These are phyloP conservation scores for Blastomyces parvus DNA, from an alignment of 2,329 filamentous ascomycete genomes.

Conservation along the genomic window DNA sequence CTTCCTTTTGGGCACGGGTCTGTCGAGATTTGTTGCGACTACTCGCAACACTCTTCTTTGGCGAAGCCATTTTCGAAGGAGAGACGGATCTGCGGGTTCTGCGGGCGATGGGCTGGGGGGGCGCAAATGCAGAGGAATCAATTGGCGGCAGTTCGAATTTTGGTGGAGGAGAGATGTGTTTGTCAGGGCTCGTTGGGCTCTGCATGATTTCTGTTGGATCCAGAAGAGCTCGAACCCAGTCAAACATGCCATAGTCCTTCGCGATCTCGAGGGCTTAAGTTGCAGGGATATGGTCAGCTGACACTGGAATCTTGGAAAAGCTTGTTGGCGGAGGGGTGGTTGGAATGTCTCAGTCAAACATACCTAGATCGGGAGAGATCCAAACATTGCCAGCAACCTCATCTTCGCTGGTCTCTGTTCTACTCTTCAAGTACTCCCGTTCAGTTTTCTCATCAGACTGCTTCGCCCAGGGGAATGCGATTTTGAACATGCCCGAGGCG, in stretches of 20 bases:
- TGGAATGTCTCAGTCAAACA: slow-evolving; percentile 38
- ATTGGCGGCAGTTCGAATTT: slow-evolving; percentile 55
- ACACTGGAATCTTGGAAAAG: background rate
- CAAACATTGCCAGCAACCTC: slow-evolving; percentile 96
- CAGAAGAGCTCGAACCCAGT: slow-evolving; percentile 87
- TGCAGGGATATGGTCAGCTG: slow-evolving; percentile 14
- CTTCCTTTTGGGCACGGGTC: slow-evolving; percentile 40
- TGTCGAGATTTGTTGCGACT: slow-evolving; percentile 47
- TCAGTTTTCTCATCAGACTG: slow-evolving; percentile 50
- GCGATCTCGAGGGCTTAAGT: slow-evolving; percentile 67
- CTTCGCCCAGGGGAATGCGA: slow-evolving; percentile 56
- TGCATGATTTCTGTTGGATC: slow-evolving; percentile 72
- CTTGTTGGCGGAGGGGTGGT: background rate
- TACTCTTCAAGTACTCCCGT: slow-evolving; percentile 69
- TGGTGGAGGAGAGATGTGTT: slow-evolving; percentile 71
- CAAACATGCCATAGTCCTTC: slow-evolving; percentile 72
- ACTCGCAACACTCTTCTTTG: slow-evolving; percentile 43
- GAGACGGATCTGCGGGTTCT: slow-evolving; percentile 53
- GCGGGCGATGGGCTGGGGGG: slow-evolving; percentile 28
- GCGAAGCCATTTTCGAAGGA: slow-evolving; percentile 44
- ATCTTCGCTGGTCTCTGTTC: slow-evolving; percentile 70
- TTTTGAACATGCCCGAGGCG: slow-evolving; percentile 62
- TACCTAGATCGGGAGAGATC: slow-evolving; percentile 71
- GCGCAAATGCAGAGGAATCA: slow-evolving; percentile 27
- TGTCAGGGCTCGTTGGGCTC: slow-evolving; percentile 57